These are phyloP conservation scores for Lipomyces yamanashiensis DNA, from an alignment of 805 yeast genomes.

Conservation along the genomic window DNA sequence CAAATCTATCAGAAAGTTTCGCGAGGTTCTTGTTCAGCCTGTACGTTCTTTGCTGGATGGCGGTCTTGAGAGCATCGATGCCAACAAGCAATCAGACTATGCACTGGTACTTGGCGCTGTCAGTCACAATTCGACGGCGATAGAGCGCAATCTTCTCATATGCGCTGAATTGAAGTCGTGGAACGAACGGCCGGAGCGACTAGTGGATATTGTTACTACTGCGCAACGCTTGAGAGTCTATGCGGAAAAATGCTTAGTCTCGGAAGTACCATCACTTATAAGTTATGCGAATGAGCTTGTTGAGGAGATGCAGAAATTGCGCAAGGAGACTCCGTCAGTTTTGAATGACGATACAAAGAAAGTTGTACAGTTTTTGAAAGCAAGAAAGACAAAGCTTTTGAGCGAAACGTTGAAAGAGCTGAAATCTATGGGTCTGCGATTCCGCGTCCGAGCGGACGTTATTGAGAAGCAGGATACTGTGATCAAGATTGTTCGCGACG, in stretches of 20 bases:
- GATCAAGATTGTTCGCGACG: slow-evolving; percentile 62
- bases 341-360: slow-evolving; percentile 77
- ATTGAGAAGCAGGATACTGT: slow-evolving; percentile 64
- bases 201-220: slow-evolving; percentile 57
- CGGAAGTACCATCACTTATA: slow-evolving; percentile 55
- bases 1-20: slow-evolving; percentile 81
- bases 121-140: neutral
- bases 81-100: neutral
- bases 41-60: slow-evolving; percentile 22
- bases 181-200: slow-evolving; percentile 57
- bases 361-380: slow-evolving; percentile 67
- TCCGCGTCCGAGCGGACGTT: slow-evolving; percentile 68
- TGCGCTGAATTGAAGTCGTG: slow-evolving; percentile 12
- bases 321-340: slow-evolving; percentile 75
- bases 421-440: slow-evolving; percentile 74
- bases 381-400: slow-evolving; percentile 78
- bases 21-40: slow-evolving; percentile 50
- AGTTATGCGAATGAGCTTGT: slow-evolving; percentile 60
- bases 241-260: slow-evolving; percentile 45
- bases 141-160: neutral
- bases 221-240: slow-evolving; percentile 62
- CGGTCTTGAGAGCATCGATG: slow-evolving; percentile 15
- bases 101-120: neutral
- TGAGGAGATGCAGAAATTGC: slow-evolving; percentile 63
- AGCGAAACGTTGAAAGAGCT: slow-evolving; percentile 78